Evolutionary conservation across 495 filamentous ascomycete species (phyloP).

Genomic region (Cercophora scortea): DNA sequence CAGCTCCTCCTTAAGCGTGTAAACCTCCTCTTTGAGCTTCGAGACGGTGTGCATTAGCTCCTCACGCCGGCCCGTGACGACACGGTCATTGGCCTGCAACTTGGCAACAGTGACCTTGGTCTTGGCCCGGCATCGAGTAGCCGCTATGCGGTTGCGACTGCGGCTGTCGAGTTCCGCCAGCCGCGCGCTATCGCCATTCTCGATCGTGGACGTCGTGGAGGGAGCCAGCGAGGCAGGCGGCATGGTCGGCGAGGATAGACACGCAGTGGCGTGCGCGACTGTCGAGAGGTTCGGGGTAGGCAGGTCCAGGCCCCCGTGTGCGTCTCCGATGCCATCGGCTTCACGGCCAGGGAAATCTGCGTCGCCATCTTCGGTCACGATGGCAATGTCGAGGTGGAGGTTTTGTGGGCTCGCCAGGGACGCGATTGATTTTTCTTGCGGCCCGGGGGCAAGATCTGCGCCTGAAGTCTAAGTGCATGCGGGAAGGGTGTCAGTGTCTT

Average conservation of each 20-base stretch:
- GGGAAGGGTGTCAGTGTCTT: too few species aligned
- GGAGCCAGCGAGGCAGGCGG: not conserved
- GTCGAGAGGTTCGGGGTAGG: not conserved
- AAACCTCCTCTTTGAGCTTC: not conserved
- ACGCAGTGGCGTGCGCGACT: not conserved
- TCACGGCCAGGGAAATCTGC: too few species aligned
- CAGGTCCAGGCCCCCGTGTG: not conserved
- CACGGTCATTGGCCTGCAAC: not conserved
- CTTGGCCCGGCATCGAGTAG: not conserved
- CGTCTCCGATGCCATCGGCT: too few species aligned
- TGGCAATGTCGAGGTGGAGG: too few species aligned
- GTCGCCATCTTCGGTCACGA: too few species aligned
- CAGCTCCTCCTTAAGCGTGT: conserved; percentile 1
- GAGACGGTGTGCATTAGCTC: not conserved
- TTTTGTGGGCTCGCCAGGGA: too few species aligned
- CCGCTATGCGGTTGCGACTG: not conserved
- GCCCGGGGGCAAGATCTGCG: too few species aligned
- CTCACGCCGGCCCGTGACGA: not conserved
- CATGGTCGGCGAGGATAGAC: not conserved
- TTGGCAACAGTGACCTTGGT: not conserved
- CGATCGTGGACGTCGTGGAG: not conserved
- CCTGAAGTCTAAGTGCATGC: too few species aligned
- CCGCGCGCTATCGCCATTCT: not conserved
- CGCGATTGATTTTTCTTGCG: too few species aligned
- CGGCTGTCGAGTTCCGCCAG: not conserved